Percentiles rank a stretch among this genome's conserved stretches.
phyloP scores from a whole-genome alignment of 2,329 filamentous ascomycete genomes.

The Botryotinia narcissicola region DNA sequence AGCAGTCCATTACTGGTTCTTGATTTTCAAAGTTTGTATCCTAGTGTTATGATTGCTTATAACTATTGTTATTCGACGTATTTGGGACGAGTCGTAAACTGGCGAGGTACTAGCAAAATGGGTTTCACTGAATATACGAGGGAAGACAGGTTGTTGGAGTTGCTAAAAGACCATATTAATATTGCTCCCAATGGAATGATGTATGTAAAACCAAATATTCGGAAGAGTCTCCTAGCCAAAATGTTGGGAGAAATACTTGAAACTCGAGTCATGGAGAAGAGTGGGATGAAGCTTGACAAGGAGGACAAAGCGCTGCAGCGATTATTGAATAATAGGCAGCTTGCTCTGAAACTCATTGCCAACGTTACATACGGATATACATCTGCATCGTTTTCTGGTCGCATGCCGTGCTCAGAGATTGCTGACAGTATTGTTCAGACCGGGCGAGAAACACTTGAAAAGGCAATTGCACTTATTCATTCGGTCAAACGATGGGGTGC shows the following conservation, averaged over 20 bases:
- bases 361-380: slow-evolving; percentile 99
- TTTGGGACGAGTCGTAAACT: slow-evolving; percentile 77
- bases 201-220: slow-evolving; percentile 80
- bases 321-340: slow-evolving; percentile 86
- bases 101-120: slow-evolving; percentile 93
- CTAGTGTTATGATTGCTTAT: slow-evolving; percentile 98
- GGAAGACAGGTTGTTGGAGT: slow-evolving; percentile 68
- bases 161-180: slow-evolving; percentile 83
- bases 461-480: slow-evolving; percentile 89
- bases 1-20: slow-evolving; percentile 84
- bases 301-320: slow-evolving; percentile 82
- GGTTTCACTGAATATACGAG: slow-evolving; percentile 86
- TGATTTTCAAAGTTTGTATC: slow-evolving; percentile 95
- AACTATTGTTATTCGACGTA: slow-evolving; percentile 99
- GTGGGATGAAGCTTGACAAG: slow-evolving; percentile 91
- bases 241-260: slow-evolving; percentile 97
- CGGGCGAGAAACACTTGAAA: slow-evolving; percentile 89
- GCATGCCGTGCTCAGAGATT: slow-evolving; percentile 97
- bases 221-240: slow-evolving; percentile 88
- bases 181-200: slow-evolving; percentile 96
- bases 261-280: slow-evolving; percentile 96
- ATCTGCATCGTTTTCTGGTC: slow-evolving; percentile 91
- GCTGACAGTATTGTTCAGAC: slow-evolving; percentile 98
- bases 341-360: slow-evolving; percentile 93
- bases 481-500: slow-evolving; percentile 84